phyloP scores from a whole-genome alignment of 2,329 filamentous ascomycete species.

The Colletotrichum australisinense region DNA sequence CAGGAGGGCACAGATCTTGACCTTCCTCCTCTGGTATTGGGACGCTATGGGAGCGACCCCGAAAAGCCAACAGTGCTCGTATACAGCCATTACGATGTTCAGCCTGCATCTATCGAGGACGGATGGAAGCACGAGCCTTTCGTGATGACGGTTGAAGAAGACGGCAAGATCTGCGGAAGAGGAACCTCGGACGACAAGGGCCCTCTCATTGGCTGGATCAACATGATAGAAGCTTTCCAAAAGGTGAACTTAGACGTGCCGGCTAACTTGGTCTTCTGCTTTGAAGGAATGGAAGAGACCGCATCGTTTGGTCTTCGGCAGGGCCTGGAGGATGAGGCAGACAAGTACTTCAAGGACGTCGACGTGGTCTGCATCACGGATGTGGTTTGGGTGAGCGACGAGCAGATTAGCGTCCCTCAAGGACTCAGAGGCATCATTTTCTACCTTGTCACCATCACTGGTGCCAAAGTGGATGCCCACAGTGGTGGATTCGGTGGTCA shows the following conservation, averaged over 20 bases:
- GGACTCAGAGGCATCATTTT: constrained; percentile 98
- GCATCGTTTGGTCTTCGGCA: constrained; percentile 96
- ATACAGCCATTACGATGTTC: constrained; percentile 98
- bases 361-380: constrained; percentile 98
- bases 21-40: constrained; percentile 91
- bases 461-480: constrained; percentile 93
- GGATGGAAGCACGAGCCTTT: constrained; percentile 98
- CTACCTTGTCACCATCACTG: constrained; percentile 91
- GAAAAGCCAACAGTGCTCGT: constrained; percentile 95
- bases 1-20: constrained; percentile 92
- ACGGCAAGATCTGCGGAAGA: constrained; percentile 95
- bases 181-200: constrained; percentile 98
- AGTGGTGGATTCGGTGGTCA: constrained; percentile 97
- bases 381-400: constrained; percentile 99
- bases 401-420: constrained; percentile 98
- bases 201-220: constrained; percentile 95
- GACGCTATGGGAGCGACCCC: constrained; percentile 90
- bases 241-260: constrained; percentile 94
- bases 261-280: constrained; percentile 98
- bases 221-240: constrained; percentile 97
- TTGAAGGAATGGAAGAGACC: constrained; percentile 99
- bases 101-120: constrained; percentile 91
- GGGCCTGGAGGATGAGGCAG: constrained; percentile 89
- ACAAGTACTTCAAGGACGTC: constrained; percentile 93
- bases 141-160: constrained; percentile 84